Percentiles rank a stretch among this genome's conserved stretches.
Evolutionary conservation across 495 filamentous ascomycete species (phyloP).

Genomic region (Aspergillus cavernicola): DNA sequence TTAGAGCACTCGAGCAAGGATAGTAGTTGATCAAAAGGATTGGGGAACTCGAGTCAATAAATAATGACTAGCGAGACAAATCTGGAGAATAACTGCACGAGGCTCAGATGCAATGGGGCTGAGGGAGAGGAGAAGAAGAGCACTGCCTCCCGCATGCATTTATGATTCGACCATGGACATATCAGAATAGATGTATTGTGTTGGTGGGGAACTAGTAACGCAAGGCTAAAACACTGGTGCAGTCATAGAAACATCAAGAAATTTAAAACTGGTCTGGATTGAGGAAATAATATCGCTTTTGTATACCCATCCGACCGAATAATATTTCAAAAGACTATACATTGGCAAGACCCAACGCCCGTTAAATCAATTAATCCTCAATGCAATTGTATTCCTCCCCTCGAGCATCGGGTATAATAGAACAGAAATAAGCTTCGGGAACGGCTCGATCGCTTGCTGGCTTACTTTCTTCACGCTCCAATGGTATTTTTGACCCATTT

Average conservation of each 20-base stretch:
- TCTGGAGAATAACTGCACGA: neutral
- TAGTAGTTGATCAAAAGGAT: neutral
- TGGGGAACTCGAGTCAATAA: neutral
- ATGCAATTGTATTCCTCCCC: neutral
- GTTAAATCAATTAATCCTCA: neutral
- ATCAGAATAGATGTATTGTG: no score
- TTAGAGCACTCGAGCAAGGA: neutral
- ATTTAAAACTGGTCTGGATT: neutral
- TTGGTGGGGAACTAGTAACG: neutral
- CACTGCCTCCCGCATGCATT: conserved; percentile 3
- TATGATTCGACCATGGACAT: no score
- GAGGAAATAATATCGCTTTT: conserved; percentile 1
- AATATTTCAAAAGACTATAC: neutral
- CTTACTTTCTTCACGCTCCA: conserved; percentile 9
- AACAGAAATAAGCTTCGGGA: neutral
- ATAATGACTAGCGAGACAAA: neutral
- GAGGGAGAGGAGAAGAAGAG: neutral
- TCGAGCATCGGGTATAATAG: conserved; percentile 16
- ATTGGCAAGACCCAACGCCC: neutral
- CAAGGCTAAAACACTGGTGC: neutral
- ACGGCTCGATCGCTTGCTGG: neutral
- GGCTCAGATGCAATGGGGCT: neutral
- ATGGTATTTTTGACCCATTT: conserved; percentile 79
- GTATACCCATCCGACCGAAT: neutral
- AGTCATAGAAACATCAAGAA: neutral